Conservation (phyloP, 2,329 filamentous ascomycete species). For the Tolypocladium endophyticum region DNA sequence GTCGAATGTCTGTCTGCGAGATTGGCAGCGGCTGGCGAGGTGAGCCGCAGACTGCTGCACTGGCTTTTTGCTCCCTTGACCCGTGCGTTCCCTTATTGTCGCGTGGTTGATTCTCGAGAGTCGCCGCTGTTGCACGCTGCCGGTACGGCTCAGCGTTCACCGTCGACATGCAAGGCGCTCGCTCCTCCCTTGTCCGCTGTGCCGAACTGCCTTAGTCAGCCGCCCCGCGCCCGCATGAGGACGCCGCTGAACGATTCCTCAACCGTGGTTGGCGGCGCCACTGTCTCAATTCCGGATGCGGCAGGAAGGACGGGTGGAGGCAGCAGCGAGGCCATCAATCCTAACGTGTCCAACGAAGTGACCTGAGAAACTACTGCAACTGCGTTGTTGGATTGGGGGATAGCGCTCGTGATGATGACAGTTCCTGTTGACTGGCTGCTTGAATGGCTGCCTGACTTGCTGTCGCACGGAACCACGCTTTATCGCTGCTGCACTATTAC, state of each 20-base stretch:
- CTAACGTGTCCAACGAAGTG: not conserved
- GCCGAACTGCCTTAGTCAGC: not conserved
- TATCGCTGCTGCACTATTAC: not conserved
- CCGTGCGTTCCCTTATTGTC: not conserved
- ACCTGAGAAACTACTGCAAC: not conserved
- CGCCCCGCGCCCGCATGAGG: not conserved
- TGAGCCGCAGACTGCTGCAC: not conserved
- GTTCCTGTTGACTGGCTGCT: not conserved
- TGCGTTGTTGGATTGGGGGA: not conserved
- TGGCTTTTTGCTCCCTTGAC: not conserved
- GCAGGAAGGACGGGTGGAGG: not conserved
- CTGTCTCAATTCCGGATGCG: not conserved
- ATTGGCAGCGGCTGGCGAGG: not conserved
- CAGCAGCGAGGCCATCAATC: not conserved
- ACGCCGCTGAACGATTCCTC: not conserved
- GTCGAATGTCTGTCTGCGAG: not conserved
- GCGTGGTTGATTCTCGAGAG: not conserved
- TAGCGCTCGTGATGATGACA: not conserved
- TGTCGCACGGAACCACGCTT: not conserved
- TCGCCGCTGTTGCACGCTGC: not conserved
- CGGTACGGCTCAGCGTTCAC: not conserved
- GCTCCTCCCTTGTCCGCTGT: not conserved
- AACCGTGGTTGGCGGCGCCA: not conserved
- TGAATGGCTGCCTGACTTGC: not conserved
- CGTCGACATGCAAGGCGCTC: not conserved